A percentile compares a stretch with the other conserved stretches of the same genome.
phyloP scores from a whole-genome alignment of 169 alveolate species.

The Plasmodium gallinaceum region DNA sequence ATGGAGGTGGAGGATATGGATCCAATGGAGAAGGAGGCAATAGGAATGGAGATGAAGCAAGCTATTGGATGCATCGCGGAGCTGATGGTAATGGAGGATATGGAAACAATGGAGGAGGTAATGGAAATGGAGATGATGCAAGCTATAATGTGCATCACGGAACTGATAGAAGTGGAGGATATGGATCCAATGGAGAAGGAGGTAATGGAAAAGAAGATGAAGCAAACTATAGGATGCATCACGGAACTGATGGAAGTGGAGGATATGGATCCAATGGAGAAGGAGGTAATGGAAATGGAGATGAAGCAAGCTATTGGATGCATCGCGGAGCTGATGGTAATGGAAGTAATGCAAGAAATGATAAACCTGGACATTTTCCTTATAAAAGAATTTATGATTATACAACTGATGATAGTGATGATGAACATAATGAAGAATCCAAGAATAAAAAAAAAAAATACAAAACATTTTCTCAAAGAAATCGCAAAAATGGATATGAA shows the following conservation, averaged over 20 bases:
- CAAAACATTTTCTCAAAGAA: background rate
- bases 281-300: background rate
- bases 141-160: background rate
- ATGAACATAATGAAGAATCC: background rate
- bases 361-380: no score
- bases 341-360: background rate
- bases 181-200: background rate
- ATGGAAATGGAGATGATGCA: background rate
- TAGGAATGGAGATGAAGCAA: conserved; percentile 6
- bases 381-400: no score
- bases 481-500: background rate
- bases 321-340: background rate
- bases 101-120: background rate
- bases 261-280: background rate
- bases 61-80: conserved; percentile 24
- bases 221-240: background rate
- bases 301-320: background rate
- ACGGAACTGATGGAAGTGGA: conserved; percentile 16
- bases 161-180: background rate
- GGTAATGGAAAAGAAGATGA: background rate
- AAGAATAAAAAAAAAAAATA: conserved; percentile 17
- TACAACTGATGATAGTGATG: background rate
- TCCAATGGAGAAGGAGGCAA: background rate
- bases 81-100: background rate
- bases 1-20: conserved; percentile 13